Evolutionary conservation across 208 protist species (phyloP), one percentile per base, ranked within the genome.

Genomic region (Leishmania tropica): DNA sequence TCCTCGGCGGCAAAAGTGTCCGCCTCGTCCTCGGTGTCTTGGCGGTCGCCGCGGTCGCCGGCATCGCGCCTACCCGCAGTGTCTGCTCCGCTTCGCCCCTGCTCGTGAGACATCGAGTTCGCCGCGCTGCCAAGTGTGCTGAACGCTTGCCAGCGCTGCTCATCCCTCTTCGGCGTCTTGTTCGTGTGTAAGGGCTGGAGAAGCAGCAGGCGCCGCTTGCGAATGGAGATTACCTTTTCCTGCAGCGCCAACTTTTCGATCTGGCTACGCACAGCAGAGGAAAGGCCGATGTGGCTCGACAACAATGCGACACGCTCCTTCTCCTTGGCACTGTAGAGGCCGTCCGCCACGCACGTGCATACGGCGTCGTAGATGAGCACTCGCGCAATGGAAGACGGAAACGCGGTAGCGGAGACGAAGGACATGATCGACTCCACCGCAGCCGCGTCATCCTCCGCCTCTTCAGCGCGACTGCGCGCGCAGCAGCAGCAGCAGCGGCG

Each of bases 331-430:
- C 83, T 87, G 83, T 95, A 94, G 19, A 90, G 31, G n/a, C 85
- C 87, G 48, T 92, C 89, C 54, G 85, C 88, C 51, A 92, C 81
- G 37, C 90, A 96, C 37, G 86, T 87, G 56, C 84, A 90, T 17
- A 96, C 88, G 3, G 90, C 90, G 74, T 95, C 92, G 80, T 95
- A 95, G 8, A 95, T 48, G 15, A 95, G 80, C 51, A 95, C 82
- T 13, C 90, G 89, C 5, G 87, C 86, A 45, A 95, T 77, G 1
- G 83, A 81, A 0, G 90, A 81, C 2, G 92, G 88, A 68, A 95
- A 87, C 8, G 87, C 79, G 31, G 87, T 72, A 0, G 86, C 80
- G 28, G 87, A 91, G 28, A 94, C 80, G 78, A 90, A 92, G 17
- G 87, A 87, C 82, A 86, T 78, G 67, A 90, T 77, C 11, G 70